Evolutionary conservation across 495 filamentous ascomycete species (phyloP).

Genomic region (Talaromyces thailandensis): DNA sequence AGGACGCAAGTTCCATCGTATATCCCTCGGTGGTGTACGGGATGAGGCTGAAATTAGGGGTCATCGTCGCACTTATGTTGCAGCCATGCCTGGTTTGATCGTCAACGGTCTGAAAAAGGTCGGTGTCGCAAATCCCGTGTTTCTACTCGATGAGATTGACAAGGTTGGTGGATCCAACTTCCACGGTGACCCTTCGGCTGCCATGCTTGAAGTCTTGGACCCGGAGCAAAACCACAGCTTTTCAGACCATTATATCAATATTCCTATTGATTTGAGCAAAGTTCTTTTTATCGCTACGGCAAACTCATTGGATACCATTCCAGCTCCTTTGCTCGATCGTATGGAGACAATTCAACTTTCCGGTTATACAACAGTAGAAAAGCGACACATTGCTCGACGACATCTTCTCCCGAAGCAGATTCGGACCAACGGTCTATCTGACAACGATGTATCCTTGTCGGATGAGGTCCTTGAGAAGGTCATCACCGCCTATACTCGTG

Average conservation of each 20-base stretch:
- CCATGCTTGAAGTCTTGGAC: conserved; percentile 97
- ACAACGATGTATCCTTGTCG: conserved; percentile 63
- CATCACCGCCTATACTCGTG: conserved; percentile 91
- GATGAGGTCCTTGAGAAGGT: conserved; percentile 87
- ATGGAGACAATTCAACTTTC: conserved; percentile 93
- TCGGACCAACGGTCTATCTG: conserved; percentile 63
- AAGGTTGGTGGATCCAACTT: conserved; percentile 89
- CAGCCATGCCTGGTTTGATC: conserved; percentile 94
- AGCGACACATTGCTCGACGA: conserved; percentile 86
- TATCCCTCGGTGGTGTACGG: conserved; percentile 90
- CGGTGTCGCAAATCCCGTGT: conserved; percentile 91
- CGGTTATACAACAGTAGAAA: conserved; percentile 97
- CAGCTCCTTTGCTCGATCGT: conserved; percentile 84
- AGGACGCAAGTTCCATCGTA: conserved; percentile 92
- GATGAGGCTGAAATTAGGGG: conserved; percentile 97
- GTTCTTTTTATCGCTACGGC: conserved; percentile 98
- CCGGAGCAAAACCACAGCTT: conserved; percentile 97
- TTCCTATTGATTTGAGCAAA: conserved; percentile 92
- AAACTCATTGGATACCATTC: conserved; percentile 92
- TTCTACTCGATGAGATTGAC: conserved; percentile 97
- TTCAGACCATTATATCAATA: conserved; percentile 92
- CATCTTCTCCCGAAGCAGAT: conserved; percentile 96
- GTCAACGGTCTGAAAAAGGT: conserved; percentile 95
- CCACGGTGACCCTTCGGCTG: conserved; percentile 96
- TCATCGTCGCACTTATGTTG: conserved; percentile 93